A percentile compares a stretch with the other conserved stretches of the same genome.
These are phyloP conservation scores for Talaromyces nanjingensis DNA, from an alignment of 495 filamentous ascomycete genomes.

Conservation along the genomic window DNA sequence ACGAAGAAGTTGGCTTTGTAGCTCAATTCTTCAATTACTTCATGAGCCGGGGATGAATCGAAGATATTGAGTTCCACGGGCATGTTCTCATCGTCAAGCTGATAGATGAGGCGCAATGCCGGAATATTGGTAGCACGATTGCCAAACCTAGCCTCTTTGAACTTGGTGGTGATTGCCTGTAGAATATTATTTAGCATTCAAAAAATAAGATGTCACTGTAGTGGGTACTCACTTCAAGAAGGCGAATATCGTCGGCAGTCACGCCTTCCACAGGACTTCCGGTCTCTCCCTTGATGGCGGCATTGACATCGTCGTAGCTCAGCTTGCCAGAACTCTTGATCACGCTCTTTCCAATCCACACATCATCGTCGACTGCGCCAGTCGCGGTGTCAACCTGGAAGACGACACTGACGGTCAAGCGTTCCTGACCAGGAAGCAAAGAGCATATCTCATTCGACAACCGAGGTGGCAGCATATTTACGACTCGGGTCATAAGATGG, in stretches of 20 bases:
- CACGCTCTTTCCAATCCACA: constrained; percentile 90
- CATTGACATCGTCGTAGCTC: constrained; percentile 76
- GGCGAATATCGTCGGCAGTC: constrained; percentile 62
- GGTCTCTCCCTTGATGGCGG: constrained; percentile 56
- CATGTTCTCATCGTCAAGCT: constrained; percentile 97
- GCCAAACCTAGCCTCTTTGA: constrained; percentile 78
- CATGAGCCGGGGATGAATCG: constrained; percentile 79
- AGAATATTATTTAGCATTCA: constrained; percentile 21
- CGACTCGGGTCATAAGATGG: constrained; percentile 83
- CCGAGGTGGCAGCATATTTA: constrained; percentile 82
- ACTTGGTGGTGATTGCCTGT: constrained; percentile 72
- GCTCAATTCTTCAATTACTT: constrained; percentile 89
- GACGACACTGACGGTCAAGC: constrained; percentile 85
- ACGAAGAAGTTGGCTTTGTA: constrained; percentile 87
- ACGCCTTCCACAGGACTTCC: constrained; percentile 53
- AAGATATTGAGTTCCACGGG: constrained; percentile 95
- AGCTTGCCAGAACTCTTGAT: constrained; percentile 86
- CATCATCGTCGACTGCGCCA: constrained; percentile 70
- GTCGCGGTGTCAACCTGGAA: constrained; percentile 78
- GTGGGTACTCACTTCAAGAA: constrained; percentile 57
- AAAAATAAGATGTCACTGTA: not conserved
- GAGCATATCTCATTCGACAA: constrained; percentile 83
- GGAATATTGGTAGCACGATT: constrained; percentile 71
- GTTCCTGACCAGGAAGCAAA: constrained; percentile 75
- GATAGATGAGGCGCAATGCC: constrained; percentile 78